Evolutionary conservation across 805 yeast genomes (phyloP).

Genomic region (Vanderwaltozyma polyspora): DNA sequence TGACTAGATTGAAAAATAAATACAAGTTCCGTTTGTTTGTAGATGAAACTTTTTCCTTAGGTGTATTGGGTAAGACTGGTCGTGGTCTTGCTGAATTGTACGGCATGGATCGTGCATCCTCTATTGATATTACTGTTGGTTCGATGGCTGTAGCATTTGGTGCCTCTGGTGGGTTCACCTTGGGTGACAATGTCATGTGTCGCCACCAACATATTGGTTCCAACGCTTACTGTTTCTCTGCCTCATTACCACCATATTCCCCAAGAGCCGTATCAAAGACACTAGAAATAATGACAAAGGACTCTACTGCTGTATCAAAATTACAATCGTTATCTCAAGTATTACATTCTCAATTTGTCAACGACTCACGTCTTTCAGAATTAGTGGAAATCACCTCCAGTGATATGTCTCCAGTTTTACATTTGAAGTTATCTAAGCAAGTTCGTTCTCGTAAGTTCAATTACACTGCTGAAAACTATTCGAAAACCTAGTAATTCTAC

Average conservation of each 20-base stretch:
- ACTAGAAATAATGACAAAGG: conserved; percentile 37
- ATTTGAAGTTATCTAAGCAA: conserved; percentile 44
- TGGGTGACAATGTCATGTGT: conserved; percentile 73
- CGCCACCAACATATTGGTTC: conserved; percentile 89
- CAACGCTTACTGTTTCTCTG: conserved; percentile 84
- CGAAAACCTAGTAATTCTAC: conserved; percentile 15
- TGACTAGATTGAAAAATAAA: conserved; percentile 65
- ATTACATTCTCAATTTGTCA: conserved; percentile 33
- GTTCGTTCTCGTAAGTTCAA: conserved; percentile 23
- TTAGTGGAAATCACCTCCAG: conserved; percentile 44
- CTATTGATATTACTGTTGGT: conserved; percentile 79
- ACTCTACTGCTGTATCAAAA: conserved; percentile 25
- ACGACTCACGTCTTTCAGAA: conserved; percentile 28
- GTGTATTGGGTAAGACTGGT: conserved; percentile 76
- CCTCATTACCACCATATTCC: conserved; percentile 86
- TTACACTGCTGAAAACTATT: conserved; percentile 20
- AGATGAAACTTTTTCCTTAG: conserved; percentile 82
- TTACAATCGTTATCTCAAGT: conserved; percentile 32
- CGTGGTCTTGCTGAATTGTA: conserved; percentile 74
- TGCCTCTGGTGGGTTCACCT: conserved; percentile 88
- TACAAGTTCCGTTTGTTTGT: conserved; percentile 78
- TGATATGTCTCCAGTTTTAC: conserved; percentile 55
- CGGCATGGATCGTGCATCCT: conserved; percentile 48
- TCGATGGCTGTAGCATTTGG: conserved; percentile 74
- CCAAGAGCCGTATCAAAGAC: conserved; percentile 54